Conservation (phyloP, 108 stramenopile genomes). For the Nitzschia sp. region DNA sequence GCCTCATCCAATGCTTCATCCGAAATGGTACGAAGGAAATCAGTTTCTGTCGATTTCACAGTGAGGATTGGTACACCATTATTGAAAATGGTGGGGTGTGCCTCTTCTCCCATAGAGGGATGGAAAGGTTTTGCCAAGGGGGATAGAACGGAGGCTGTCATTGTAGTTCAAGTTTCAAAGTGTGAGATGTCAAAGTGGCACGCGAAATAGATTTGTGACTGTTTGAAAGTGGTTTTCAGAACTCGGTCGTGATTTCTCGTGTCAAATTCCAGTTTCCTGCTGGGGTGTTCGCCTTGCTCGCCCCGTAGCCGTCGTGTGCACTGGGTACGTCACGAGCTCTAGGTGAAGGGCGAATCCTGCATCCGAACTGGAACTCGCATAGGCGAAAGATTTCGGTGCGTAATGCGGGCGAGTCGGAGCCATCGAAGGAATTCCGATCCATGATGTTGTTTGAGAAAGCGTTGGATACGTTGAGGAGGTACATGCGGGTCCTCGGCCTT, state of each 20-base stretch:
- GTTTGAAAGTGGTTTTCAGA: not conserved
- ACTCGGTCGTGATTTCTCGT: not conserved
- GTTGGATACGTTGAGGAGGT: not conserved
- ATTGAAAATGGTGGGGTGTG: constrained; percentile 35
- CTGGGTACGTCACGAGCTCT: no score
- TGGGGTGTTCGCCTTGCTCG: not conserved
- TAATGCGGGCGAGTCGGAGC: not conserved
- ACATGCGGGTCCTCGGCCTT: not conserved
- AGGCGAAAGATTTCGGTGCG: no score
- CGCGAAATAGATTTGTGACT: constrained; percentile 1
- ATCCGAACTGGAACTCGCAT: no score
- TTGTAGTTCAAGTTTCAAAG: constrained; percentile 4
- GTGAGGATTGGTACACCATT: constrained; percentile 24
- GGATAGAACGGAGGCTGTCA: constrained; percentile 13
- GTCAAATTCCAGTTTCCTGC: not conserved
- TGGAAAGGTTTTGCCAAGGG: constrained; percentile 32
- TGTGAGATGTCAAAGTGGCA: not conserved
- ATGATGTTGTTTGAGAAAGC: no score
- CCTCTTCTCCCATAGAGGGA: constrained; percentile 29
- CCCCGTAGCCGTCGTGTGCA: no score
- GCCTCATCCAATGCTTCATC: constrained; percentile 57
- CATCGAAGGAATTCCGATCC: not conserved
- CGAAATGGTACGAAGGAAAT: constrained; percentile 39
- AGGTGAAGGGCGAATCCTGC: no score
- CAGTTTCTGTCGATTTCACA: constrained; percentile 20